phyloP scores from a whole-genome alignment of 2,329 filamentous ascomycete genomes.

The Drechslerella stenobrocha region DNA sequence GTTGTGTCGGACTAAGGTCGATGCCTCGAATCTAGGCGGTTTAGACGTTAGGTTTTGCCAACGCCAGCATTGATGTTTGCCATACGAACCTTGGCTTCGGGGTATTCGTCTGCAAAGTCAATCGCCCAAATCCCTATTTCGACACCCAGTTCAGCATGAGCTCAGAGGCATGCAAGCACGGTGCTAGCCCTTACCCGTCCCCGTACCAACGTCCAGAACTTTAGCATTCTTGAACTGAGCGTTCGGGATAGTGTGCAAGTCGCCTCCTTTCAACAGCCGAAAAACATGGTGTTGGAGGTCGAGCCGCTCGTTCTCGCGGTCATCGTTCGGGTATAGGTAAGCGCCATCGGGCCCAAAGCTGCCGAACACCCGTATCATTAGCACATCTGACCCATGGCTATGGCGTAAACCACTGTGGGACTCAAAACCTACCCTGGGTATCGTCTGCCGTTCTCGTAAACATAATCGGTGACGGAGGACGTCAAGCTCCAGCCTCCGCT shows the following conservation, averaged over 20 bases:
- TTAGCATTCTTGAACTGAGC: constrained; percentile 26
- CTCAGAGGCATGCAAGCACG: too few species aligned
- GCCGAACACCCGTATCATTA: too few species aligned
- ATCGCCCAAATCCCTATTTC: constrained; percentile 47
- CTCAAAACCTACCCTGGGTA: constrained; percentile 55
- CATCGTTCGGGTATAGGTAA: constrained; percentile 37
- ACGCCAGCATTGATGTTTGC: not conserved
- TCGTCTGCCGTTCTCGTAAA: constrained; percentile 59
- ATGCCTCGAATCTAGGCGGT: constrained; percentile 53
- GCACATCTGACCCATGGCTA: too few species aligned
- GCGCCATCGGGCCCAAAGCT: constrained; percentile 28
- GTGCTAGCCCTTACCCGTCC: constrained; percentile 27
- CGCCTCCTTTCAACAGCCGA: constrained; percentile 36
- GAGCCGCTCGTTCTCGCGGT: constrained; percentile 29
- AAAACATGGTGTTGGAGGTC: constrained; percentile 45
- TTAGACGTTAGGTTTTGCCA: not conserved
- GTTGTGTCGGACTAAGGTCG: constrained; percentile 54
- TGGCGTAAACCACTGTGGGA: too few species aligned
- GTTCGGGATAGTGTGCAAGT: constrained; percentile 39
- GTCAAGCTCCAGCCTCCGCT: constrained; percentile 37
- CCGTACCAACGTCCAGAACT: constrained; percentile 22
- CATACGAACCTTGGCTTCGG: constrained; percentile 25
- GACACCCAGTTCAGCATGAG: too few species aligned
- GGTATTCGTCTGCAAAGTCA: constrained; percentile 42
- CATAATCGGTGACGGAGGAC: constrained; percentile 58